Evolutionary conservation across 2,329 filamentous ascomycete genomes (phyloP).

Genomic region (Pseudovirgaria hyperparasitica): DNA sequence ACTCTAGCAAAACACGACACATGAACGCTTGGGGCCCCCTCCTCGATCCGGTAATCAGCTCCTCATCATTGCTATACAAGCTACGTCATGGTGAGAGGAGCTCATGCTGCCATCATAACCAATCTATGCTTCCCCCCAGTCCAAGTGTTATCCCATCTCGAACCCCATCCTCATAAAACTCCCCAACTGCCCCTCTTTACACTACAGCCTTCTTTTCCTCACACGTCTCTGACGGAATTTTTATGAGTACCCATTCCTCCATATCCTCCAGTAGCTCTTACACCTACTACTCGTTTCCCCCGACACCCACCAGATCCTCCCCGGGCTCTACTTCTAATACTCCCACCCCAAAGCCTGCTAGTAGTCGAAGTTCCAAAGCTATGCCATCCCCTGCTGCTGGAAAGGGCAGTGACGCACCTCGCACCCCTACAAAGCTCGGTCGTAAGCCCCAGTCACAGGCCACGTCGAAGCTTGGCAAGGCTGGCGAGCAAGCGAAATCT

Average conservation of each 20-base stretch:
- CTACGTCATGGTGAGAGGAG: too few species aligned
- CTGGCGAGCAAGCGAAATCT: conserved; percentile 23
- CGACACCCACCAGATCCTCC: conserved; percentile 32
- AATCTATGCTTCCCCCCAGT: too few species aligned
- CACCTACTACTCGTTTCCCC: conserved; percentile 40
- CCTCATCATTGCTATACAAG: too few species aligned
- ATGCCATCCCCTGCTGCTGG: conserved; percentile 41
- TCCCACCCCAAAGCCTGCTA: conserved; percentile 12
- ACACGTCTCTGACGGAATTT: conserved; percentile 26
- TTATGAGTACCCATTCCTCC: conserved; percentile 36
- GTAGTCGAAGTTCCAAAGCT: conserved; percentile 11
- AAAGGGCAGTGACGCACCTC: conserved; percentile 33
- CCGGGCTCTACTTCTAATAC: conserved; percentile 26
- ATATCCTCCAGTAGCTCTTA: too few species aligned
- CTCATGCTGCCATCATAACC: too few species aligned
- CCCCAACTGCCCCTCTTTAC: too few species aligned
- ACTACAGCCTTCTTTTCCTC: too few species aligned
- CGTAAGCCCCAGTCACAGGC: conserved; percentile 27
- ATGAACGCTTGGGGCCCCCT: too few species aligned
- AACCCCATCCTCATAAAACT: too few species aligned
- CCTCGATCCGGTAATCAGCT: too few species aligned
- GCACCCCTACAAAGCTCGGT: conserved; percentile 39
- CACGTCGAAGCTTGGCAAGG: conserved; percentile 30
- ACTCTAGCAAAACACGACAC: too few species aligned
- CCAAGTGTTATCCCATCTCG: too few species aligned